Evolutionary conservation across 73 alveolate genomes (phyloP), one percentile per base, ranked within the genome.

Genomic region (Symbiodinium pilosum): DNA sequence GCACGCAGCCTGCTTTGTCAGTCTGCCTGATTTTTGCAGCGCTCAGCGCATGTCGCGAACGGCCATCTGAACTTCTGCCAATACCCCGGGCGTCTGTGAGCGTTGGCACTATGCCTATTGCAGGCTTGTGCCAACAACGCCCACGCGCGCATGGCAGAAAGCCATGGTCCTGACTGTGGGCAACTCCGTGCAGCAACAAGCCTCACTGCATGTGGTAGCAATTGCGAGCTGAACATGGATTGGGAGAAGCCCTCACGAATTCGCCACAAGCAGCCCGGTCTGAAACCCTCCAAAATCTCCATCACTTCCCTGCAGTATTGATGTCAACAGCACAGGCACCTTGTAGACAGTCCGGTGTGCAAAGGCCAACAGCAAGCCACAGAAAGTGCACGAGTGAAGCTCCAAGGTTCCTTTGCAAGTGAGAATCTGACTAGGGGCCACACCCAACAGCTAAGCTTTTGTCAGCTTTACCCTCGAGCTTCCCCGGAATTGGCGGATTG

Each of bases 61-160:
- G 81, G 81, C 81, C 81, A n/a, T 64, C 34, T 64, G 81, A 64
- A 64, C 81, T 24, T 64, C 81, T 64, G 81, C 81, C 81, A 64
- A 26, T 64, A 64, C 81, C 81, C 81, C 81, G 81, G 81, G 81
- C 81, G 24, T 28, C 81, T 30, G 81, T 64, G 81, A 64, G 81
- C 81, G 30, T 64, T n/a, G 81, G 73, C 73, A 54, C 26, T 54
- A 54, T n/a, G 73, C 73, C 73, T 24, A 64, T 24, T 64, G 32
- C 38, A 28, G 38, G 38, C 32, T 20, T n/a, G 34, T 64, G 81
- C 81, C 81, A 64, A 64, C 81, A n/a, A 64, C 38, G 81, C 81
- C 81, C 81, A 64, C 81, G 9, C 81, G 81, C 81, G 81, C 81
- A 28, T 64, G 34, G 41, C 81, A 64, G 81, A 64, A 64, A 64